These are phyloP conservation scores for Ephemerocybe angulata DNA, from an alignment of 768 basidiomycete genomes.

Conservation along the genomic window DNA sequence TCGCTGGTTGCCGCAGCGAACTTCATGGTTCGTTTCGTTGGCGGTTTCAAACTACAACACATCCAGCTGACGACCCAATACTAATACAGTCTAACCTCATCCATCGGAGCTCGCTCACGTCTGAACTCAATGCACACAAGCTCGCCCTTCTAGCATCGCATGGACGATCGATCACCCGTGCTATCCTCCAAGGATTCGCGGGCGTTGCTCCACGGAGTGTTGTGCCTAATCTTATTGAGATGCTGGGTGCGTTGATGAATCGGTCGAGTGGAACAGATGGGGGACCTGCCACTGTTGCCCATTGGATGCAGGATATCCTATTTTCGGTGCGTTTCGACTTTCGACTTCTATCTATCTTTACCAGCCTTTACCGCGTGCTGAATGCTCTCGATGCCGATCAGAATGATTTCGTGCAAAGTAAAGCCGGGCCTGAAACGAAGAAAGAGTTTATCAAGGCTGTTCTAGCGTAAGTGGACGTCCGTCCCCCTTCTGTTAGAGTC, in stretches of 20 bases:
- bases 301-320: constrained; percentile 74
- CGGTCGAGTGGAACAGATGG: constrained; percentile 36
- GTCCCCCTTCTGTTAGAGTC: not conserved
- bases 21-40: constrained; percentile 61
- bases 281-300: constrained; percentile 32
- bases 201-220: constrained; percentile 80
- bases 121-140: constrained; percentile 54
- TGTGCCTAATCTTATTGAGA: constrained; percentile 79
- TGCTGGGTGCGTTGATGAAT: constrained; percentile 64
- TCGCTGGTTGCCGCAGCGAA: constrained; percentile 78
- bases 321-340: constrained; percentile 45
- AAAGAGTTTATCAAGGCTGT: constrained; percentile 73
- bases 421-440: constrained; percentile 73
- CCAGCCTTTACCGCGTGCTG: not conserved
- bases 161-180: constrained; percentile 68
- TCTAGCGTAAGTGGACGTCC: constrained; percentile 45
- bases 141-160: constrained; percentile 40
- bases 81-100: constrained; percentile 55
- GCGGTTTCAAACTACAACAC: not conserved
- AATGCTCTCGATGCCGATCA: constrained; percentile 22
- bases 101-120: constrained; percentile 59
- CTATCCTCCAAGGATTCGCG: constrained; percentile 76
- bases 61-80: not conserved
- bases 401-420: constrained; percentile 72
- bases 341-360: not conserved